These are phyloP conservation scores for Bacterosira constricta DNA, from an alignment of 108 stramenopile species.

Conservation along the genomic window DNA sequence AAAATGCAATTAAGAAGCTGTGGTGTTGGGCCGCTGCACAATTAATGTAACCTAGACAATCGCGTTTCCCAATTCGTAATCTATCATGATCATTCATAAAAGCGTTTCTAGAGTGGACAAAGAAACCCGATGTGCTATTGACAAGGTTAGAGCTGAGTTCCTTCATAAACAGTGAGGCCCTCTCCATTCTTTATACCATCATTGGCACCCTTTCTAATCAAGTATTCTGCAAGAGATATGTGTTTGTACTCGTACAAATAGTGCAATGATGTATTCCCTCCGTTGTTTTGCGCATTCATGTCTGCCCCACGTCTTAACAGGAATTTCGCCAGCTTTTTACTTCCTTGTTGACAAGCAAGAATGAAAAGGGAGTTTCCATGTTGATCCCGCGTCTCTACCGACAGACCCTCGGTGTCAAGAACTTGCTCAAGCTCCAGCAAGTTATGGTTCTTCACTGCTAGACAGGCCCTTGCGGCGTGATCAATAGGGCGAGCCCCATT, in stretches of 20 bases:
- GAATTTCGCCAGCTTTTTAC: constrained; percentile 82
- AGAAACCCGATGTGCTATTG: not conserved
- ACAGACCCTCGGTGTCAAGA: constrained; percentile 52
- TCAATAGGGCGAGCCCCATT: constrained; percentile 32
- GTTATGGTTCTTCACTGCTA: constrained; percentile 68
- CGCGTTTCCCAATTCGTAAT: too few species aligned
- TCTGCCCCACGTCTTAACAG: constrained; percentile 75
- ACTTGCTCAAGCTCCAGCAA: constrained; percentile 46
- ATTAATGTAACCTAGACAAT: too few species aligned
- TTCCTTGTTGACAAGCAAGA: constrained; percentile 85
- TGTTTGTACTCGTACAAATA: constrained; percentile 79
- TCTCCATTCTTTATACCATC: constrained; percentile 69
- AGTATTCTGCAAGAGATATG: constrained; percentile 72
- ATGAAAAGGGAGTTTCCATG: constrained; percentile 79
- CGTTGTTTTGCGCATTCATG: constrained; percentile 78
- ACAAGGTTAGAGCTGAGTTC: not conserved
- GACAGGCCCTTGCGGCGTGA: constrained; percentile 58
- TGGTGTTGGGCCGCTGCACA: too few species aligned
- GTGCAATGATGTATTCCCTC: constrained; percentile 81
- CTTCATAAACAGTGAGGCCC: constrained; percentile 85
- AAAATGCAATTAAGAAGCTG: too few species aligned
- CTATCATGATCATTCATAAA: not conserved
- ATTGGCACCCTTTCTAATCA: constrained; percentile 79
- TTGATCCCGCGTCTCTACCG: constrained; percentile 83
- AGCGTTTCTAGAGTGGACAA: not conserved